Evolutionary conservation across 441 rosid genomes (phyloP), one percentile per base, ranked within the genome.

Genomic region (Erysimum cheiri): DNA sequence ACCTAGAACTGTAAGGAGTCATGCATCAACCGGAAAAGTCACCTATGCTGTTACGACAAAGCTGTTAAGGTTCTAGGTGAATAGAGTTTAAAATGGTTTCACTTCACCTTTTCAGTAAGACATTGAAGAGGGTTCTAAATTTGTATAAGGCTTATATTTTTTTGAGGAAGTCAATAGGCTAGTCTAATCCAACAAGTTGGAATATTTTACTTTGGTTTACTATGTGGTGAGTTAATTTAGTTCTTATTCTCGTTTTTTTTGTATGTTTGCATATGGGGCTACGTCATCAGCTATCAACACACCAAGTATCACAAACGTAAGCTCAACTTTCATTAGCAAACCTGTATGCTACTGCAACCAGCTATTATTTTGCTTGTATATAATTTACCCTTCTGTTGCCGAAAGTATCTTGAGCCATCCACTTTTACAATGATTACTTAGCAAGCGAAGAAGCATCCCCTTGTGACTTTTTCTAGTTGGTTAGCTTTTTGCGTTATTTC

Each of bases 221-320:
- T 64, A 64, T 69, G 37, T 56, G 14, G 10, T 63, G 54, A 44
- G 17, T 64, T 40, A n/a, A 44, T 35, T 46, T 43, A 19, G 65
- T 77, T 79, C 84, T 87, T 60, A 88, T 76, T 58, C 66, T 72
- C 59, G 14, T 74, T 49, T 14, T 63, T 78, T 69, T 69, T 71
- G 63, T 64, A 19, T 47, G 82, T 75, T 80, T 84, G 82, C 92
- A 85, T 89, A 85, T 76, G 77, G 79, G 44, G 40, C 59, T 64
- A 65, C 52, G 80, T 79, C 62, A 80, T 80, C 91, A 92, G 99
- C 87, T 92, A 91, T 80, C 98, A 92, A 79, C 98, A 92, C 77
- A 91, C 98, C 12, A 95, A 91, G 78, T 91, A 91, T 78, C 98
- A 95, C 79, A 95, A 95, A 76, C 97, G 96, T 95, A 88, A 90